Percentiles rank a stretch among this genome's conserved stretches.
Evolutionary conservation across 2,329 filamentous ascomycete genomes (phyloP).

Genomic region (Hymenoscyphus occultus): DNA sequence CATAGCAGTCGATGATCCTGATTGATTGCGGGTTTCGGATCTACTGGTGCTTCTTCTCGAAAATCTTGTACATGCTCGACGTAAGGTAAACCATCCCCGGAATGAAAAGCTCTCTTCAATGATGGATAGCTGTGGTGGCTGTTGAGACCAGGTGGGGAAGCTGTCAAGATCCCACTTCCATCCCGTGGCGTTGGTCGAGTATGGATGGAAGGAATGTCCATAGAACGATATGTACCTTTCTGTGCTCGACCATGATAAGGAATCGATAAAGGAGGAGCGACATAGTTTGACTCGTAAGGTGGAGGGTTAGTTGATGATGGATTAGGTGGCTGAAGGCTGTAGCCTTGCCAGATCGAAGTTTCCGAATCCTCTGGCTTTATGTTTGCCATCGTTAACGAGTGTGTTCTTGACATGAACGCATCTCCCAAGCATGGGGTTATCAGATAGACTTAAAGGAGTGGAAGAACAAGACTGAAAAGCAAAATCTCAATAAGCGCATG

Average conservation of each 20-base stretch:
- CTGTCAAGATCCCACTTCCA: constrained; percentile 26
- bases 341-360: constrained; percentile 35
- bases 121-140: constrained; percentile 36
- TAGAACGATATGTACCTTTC: constrained; percentile 32
- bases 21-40: constrained; percentile 34
- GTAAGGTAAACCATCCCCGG: constrained; percentile 31
- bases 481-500: constrained; percentile 25
- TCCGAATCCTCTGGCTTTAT: constrained; percentile 36
- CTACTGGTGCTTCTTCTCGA: constrained; percentile 33
- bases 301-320: constrained; percentile 27
- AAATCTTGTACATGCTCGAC: constrained; percentile 31
- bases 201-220: constrained; percentile 33
- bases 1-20: constrained; percentile 37
- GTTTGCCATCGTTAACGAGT: constrained; percentile 35
- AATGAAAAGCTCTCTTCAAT: constrained; percentile 34
- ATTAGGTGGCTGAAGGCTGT: constrained; percentile 30
- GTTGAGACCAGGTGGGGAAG: constrained; percentile 32
- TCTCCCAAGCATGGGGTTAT: constrained; percentile 20
- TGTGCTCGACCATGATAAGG: constrained; percentile 31
- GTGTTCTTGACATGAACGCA: constrained; percentile 36
- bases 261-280: constrained; percentile 25
- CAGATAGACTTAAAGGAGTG: constrained; percentile 16
- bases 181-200: constrained; percentile 26
- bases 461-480: constrained; percentile 20
- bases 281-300: constrained; percentile 30